Base-by-base conservation (phyloP, 495 filamentous ascomycete species). In the Xeromyces bisporus region DNA sequence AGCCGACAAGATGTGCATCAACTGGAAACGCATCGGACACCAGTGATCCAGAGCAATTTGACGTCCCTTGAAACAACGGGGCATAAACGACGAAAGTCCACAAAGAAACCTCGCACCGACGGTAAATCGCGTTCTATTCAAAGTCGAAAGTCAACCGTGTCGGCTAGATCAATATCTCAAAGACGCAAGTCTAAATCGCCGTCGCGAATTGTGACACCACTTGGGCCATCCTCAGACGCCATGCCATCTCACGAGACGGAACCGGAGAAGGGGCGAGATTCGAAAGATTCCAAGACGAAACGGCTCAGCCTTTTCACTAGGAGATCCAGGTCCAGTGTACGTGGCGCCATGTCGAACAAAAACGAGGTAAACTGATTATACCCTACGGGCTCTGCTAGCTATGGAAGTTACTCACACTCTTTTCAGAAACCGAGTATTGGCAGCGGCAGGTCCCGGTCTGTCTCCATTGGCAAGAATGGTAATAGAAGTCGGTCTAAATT, bases 341-440 rank as follows among this genome's bases (percentile, higher is more conserved):
- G n/a, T n/a, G n/a, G n/a, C n/a, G n/a, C n/a, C n/a, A n/a, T n/a
- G n/a, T n/a, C n/a, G n/a, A n/a, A n/a, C n/a, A n/a, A n/a, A n/a
- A n/a, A n/a, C n/a, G n/a, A n/a, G n/a, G n/a, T n/a, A n/a, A n/a
- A n/a, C n/a, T n/a, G n/a, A n/a, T n/a, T n/a, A n/a, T n/a, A n/a
- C n/a, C n/a, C n/a, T n/a, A 99, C 91, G 18, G 89, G 89, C 2
- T 84, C 96, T 51, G 89, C 96, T 58, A 89, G 87, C 26, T 96
- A 96, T 48, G 83, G 85, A 6, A 77, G 71, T 46, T 91, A 71
- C 63, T 67, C 51, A 17, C 53, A 56, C 30, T 56, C 55, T 28
- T 67, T 57, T 13, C 51, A 64, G 14, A 64, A 55, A 36, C 29
- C 61, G 26, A 69, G 66, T 26, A 51, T 56, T 32, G 55, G 62